Evolutionary conservation across 2,329 filamentous ascomycete genomes (phyloP).

Genomic region (Trichophyton simii): DNA sequence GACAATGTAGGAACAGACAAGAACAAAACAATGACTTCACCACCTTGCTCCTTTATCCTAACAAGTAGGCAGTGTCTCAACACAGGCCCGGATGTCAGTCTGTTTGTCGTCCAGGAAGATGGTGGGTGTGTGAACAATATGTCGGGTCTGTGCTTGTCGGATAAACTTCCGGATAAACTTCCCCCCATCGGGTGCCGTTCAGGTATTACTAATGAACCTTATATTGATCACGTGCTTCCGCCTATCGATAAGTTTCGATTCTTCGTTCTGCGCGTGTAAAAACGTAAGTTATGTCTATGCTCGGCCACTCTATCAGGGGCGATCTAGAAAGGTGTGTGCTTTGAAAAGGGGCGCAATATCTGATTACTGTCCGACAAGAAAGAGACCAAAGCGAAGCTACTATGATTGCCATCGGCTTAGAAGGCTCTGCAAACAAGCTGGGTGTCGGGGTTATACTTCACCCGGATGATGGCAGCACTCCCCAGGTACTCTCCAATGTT

Average conservation of each 20-base stretch:
- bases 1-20: neutral
- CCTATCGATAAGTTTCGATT: constrained; percentile 1
- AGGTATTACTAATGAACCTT: neutral
- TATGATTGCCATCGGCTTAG: constrained; percentile 61
- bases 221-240: neutral
- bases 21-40: neutral
- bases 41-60: neutral
- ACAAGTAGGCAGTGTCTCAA: constrained; percentile 6
- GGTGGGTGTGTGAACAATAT: constrained; percentile 14
- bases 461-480: constrained; percentile 39
- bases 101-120: neutral
- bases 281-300: too few species aligned
- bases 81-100: constrained; percentile 8
- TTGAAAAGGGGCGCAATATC: neutral
- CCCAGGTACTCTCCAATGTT: constrained; percentile 77
- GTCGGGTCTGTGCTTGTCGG: constrained; percentile 12
- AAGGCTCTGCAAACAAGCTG: constrained; percentile 96
- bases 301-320: too few species aligned
- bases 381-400: neutral
- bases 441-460: constrained; percentile 87
- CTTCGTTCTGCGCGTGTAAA: neutral
- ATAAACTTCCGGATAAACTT: constrained; percentile 19
- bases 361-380: neutral
- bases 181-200: neutral
- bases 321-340: neutral